Conservation (phyloP, 352 stramenopile genomes). For the Bremia lactucae region DNA sequence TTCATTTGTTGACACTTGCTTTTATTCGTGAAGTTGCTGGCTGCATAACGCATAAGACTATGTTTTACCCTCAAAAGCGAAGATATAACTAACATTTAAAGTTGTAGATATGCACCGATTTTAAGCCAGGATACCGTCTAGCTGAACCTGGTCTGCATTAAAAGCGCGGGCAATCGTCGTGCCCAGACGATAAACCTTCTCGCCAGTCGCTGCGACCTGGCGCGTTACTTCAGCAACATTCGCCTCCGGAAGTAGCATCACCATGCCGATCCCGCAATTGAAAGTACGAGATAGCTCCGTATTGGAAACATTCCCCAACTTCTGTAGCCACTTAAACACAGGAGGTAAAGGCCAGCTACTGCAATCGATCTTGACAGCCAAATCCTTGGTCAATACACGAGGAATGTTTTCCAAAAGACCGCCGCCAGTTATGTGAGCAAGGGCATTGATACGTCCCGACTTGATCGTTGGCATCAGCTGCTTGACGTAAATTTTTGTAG, state of each 20-base stretch:
- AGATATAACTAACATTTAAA: too few species aligned
- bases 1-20: too few species aligned
- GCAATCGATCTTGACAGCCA: constrained; percentile 90
- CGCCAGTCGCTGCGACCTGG: constrained; percentile 71
- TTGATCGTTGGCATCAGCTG: constrained; percentile 74
- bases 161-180: constrained; percentile 45
- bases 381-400: constrained; percentile 87
- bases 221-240: constrained; percentile 84
- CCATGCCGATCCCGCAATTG: constrained; percentile 99
- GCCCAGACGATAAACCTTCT: constrained; percentile 88
- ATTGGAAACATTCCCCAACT: constrained; percentile 87
- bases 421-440: constrained; percentile 98
- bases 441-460: constrained; percentile 78
- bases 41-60: too few species aligned
- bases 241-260: constrained; percentile 89
- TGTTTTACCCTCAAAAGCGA: too few species aligned
- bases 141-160: constrained; percentile 76
- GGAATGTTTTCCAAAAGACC: constrained; percentile 98
- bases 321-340: constrained; percentile 97
- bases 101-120: too few species aligned
- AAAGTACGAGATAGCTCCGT: constrained; percentile 95
- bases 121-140: constrained; percentile 64
- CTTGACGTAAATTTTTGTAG: constrained; percentile 97
- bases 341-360: constrained; percentile 83
- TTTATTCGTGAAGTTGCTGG: too few species aligned